Evolutionary conservation across 192 early-diverging fungal genomes (phyloP).

Genomic region (Kickxella alabastrina): DNA sequence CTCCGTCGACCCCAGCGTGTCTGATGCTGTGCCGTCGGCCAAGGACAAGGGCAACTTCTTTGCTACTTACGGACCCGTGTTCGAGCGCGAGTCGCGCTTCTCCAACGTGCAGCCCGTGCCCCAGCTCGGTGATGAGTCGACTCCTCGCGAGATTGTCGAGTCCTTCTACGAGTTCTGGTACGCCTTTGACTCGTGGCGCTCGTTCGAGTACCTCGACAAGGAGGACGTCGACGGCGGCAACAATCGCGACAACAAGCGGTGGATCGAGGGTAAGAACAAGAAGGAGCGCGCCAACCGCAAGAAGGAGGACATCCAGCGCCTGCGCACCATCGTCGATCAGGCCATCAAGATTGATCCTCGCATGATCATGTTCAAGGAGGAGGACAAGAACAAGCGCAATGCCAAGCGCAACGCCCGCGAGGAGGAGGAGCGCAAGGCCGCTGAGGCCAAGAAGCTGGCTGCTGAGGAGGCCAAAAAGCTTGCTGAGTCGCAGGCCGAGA

Average conservation of each 20-base stretch:
- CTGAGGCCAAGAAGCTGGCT: conserved; percentile 52
- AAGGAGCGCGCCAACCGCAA: conserved; percentile 86
- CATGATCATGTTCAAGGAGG: conserved; percentile 82
- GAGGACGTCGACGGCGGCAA: conserved; percentile 86
- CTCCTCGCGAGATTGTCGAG: conserved; percentile 66
- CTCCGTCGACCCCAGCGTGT: conserved; percentile 86
- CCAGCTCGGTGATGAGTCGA: conserved; percentile 64
- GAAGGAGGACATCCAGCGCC: conserved; percentile 95
- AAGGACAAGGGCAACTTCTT: conserved; percentile 85
- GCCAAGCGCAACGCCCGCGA: conserved; percentile 88
- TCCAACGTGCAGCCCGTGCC: conserved; percentile 88
- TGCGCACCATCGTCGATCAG: conserved; percentile 80
- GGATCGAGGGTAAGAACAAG: conserved; percentile 92
- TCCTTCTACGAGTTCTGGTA: conserved; percentile 83
- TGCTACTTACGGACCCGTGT: conserved; percentile 68
- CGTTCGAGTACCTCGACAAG: conserved; percentile 98
- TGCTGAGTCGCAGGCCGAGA: conserved; percentile 55
- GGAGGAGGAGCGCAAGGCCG: conserved; percentile 54
- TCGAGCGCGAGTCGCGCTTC: conserved; percentile 89
- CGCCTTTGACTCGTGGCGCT: conserved; percentile 93
- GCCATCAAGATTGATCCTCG: conserved; percentile 86
- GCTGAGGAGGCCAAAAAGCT: conserved; percentile 59
- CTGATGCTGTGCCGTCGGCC: conserved; percentile 64
- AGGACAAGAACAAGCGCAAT: conserved; percentile 85
- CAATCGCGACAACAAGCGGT: conserved; percentile 96